phyloP scores from a whole-genome alignment of 768 basidiomycete genomes.

The Serpula lacrymans region DNA sequence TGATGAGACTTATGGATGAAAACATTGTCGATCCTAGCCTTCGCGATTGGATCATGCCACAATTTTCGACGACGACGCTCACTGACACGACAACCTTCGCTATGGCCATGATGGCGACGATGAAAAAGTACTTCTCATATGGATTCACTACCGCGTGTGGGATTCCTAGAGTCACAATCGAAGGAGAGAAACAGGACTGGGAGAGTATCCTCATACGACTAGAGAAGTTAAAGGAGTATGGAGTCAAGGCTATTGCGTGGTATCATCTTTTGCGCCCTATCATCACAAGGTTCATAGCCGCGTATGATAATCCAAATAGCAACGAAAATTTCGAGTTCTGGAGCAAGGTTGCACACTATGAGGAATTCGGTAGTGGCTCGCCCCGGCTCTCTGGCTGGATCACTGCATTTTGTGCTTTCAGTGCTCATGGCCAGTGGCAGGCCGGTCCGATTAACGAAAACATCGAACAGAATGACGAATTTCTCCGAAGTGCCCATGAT shows the following conservation, averaged over 20 bases:
- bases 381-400: constrained; percentile 13
- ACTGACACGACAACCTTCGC: constrained; percentile 23
- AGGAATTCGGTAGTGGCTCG: constrained; percentile 5
- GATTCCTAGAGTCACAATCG: constrained; percentile 16
- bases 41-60: constrained; percentile 25
- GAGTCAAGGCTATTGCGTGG: constrained; percentile 34
- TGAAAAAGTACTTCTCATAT: constrained; percentile 20
- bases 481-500: neutral
- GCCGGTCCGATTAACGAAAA: constrained; percentile 4
- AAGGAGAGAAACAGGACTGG: constrained; percentile 20
- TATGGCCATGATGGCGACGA: constrained; percentile 25
- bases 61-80: constrained; percentile 27
- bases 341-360: constrained; percentile 25
- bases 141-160: constrained; percentile 9
- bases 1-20: constrained; percentile 21
- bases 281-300: constrained; percentile 31
- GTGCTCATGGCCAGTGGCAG: constrained; percentile 10
- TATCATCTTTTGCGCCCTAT: constrained; percentile 38
- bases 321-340: constrained; percentile 35
- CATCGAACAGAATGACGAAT: neutral
- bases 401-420: constrained; percentile 14
- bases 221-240: constrained; percentile 18
- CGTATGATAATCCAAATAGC: constrained; percentile 30
- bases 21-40: constrained; percentile 21
- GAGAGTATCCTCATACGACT: constrained; percentile 14